A percentile compares a stretch with the other conserved stretches of the same genome.
phyloP scores from a whole-genome alignment of 225 moss, liverwort and hornwort species.

The Anthoceros angustus region DNA sequence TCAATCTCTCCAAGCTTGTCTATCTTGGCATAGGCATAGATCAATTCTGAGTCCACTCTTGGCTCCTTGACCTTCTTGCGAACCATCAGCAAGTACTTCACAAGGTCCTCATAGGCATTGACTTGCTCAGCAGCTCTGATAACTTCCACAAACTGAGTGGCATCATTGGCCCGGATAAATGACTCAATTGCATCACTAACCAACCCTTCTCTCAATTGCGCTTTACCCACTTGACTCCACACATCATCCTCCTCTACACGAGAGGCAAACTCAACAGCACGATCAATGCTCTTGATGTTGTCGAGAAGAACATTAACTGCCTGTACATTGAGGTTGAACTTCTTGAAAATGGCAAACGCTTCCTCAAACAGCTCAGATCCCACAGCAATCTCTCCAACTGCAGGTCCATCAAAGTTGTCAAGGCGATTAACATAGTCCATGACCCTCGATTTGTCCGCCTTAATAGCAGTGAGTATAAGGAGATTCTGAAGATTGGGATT shows the following conservation, averaged over 20 bases:
- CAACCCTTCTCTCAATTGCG: conserved; percentile 82
- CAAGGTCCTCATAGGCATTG: conserved; percentile 78
- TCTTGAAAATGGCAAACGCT: conserved; percentile 97
- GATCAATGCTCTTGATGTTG: conserved; percentile 68
- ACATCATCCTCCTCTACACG: conserved; percentile 99
- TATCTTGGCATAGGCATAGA: conserved; percentile 90
- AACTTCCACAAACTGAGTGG: conserved; percentile 86
- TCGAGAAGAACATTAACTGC: conserved; percentile 97
- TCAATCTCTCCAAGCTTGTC: conserved; percentile 91
- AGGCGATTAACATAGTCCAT: conserved; percentile 97
- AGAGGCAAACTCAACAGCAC: conserved; percentile 92
- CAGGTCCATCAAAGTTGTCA: conserved; percentile 97
- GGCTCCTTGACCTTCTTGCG: conserved; percentile 97
- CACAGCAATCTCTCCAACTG: conserved; percentile 93
- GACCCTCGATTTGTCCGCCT: conserved; percentile 85
- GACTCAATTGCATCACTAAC: conserved; percentile 98
- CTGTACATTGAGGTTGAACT: conserved; percentile 92
- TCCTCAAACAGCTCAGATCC: conserved; percentile 90
- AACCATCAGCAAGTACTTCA: conserved; percentile 86
- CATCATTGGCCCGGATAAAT: conserved; percentile 91
- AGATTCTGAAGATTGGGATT: conserved; percentile 96
- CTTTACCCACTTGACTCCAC: conserved; percentile 99
- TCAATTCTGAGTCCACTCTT: conserved; percentile 89
- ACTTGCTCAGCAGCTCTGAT: conserved; percentile 73
- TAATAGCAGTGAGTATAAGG: conserved; percentile 89